Conservation (phyloP, 1,284 basidiomycete species). For the Cutaneotrichosporon sp. region DNA sequence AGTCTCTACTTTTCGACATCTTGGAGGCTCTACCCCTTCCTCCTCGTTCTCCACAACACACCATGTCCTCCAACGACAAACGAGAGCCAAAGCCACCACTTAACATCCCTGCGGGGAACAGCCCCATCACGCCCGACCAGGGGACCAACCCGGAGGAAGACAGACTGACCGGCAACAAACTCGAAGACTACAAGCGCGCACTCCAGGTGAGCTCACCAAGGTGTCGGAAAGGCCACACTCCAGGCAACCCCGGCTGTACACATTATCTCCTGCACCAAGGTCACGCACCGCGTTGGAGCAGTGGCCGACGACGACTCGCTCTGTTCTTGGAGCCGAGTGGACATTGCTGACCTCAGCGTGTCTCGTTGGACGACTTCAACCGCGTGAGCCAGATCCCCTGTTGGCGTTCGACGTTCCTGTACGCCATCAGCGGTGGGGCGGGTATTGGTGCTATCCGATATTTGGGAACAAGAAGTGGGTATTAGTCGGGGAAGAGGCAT, state of each 20-base stretch:
- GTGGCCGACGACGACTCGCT: too few relatives aligned
- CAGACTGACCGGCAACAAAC: slow-evolving; percentile 19
- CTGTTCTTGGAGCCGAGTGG: too few relatives aligned
- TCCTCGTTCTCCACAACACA: background rate
- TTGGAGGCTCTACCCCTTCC: background rate
- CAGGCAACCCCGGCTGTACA: too few relatives aligned
- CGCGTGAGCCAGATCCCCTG: slow-evolving; percentile 41
- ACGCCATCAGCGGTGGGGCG: slow-evolving; percentile 43
- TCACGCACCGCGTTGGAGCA: too few relatives aligned
- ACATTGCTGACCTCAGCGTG: slow-evolving; percentile 8
- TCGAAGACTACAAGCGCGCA: slow-evolving; percentile 25
- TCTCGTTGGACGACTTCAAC: slow-evolving; percentile 21
- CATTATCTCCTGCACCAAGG: too few relatives aligned
- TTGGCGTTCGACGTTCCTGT: slow-evolving; percentile 40
- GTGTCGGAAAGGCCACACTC: too few relatives aligned
- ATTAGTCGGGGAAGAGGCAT: background rate
- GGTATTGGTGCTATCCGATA: slow-evolving; percentile 42
- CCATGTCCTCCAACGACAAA: slow-evolving; percentile 12
- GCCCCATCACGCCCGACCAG: slow-evolving; percentile 21
- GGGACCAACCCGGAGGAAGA: slow-evolving; percentile 12
- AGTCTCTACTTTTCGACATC: background rate
- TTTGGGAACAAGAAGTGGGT: slow-evolving; percentile 39
- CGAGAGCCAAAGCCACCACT: slow-evolving; percentile 10
- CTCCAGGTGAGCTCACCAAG: slow-evolving; percentile 24
- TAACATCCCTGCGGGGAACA: slow-evolving; percentile 33